These are phyloP conservation scores for Rhipidocladum racemiflorum DNA, from an alignment of 176 grass and related monocot genomes.

Conservation along the genomic window DNA sequence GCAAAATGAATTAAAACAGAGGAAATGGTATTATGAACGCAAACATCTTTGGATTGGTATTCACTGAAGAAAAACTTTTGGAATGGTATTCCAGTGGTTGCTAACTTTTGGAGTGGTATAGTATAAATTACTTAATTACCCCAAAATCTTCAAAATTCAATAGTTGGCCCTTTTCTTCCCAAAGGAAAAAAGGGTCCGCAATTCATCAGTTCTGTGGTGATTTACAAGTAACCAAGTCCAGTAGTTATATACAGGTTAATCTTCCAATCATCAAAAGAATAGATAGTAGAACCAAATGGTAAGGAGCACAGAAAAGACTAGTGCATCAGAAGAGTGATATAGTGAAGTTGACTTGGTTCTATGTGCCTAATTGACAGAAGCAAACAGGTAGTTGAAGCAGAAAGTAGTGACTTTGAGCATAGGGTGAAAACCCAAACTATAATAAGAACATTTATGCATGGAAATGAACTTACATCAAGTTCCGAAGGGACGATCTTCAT, in stretches of 20 bases:
- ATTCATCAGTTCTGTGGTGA: background rate
- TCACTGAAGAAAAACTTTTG: no score
- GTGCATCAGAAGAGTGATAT: background rate
- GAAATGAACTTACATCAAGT: slow-evolving; percentile 60
- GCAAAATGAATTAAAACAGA: no score
- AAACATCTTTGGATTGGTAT: no score
- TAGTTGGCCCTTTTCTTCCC: background rate
- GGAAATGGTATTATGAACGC: no score
- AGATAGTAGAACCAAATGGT: background rate
- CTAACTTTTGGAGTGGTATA: no score
- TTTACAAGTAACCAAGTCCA: background rate
- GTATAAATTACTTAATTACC: background rate
- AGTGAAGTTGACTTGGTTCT: background rate
- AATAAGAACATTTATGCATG: slow-evolving; percentile 5
- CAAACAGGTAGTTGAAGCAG: background rate
- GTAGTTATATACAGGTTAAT: background rate
- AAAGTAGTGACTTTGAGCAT: background rate
- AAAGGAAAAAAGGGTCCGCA: background rate
- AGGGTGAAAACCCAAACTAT: background rate
- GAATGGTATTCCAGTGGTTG: no score
- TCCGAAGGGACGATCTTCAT: slow-evolving; percentile 83
- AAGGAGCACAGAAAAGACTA: background rate
- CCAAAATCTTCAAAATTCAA: background rate
- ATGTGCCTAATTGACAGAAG: background rate
- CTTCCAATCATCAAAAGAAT: background rate